phyloP scores from a whole-genome alignment of 2,329 filamentous ascomycete species.

The Drechslerella coelobrocha region DNA sequence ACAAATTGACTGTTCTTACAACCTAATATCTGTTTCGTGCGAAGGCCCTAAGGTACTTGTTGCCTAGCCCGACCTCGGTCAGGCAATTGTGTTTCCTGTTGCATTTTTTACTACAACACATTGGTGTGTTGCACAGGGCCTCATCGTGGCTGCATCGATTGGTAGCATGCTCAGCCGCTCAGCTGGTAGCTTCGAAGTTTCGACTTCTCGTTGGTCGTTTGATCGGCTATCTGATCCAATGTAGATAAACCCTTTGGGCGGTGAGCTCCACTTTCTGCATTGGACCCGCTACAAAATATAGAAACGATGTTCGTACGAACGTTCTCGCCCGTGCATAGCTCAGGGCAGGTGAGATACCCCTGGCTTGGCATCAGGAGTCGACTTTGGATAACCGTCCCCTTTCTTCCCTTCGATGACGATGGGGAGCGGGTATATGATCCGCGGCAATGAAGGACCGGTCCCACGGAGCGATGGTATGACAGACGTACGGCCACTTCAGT shows the following conservation, averaged over 20 bases:
- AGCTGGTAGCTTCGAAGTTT: background rate
- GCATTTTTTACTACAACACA: too few species aligned
- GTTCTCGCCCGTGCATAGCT: background rate
- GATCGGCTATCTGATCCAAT: background rate
- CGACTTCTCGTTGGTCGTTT: background rate
- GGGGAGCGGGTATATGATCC: background rate
- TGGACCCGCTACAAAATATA: background rate
- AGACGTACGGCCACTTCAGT: background rate
- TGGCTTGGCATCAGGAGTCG: background rate
- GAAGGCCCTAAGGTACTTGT: too few species aligned
- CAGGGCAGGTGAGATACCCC: background rate
- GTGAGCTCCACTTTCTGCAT: background rate
- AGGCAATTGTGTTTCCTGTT: too few species aligned
- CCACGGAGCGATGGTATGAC: background rate
- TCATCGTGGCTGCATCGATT: too few species aligned
- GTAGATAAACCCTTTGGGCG: background rate
- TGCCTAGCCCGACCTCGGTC: too few species aligned
- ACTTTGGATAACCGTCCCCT: background rate
- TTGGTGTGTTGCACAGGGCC: too few species aligned
- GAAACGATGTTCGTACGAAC: background rate
- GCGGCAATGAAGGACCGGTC: background rate
- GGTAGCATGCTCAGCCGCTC: background rate
- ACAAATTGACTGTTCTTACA: too few species aligned
- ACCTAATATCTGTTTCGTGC: too few species aligned
- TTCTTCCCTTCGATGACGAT: background rate